Percentiles rank a stretch among this genome's conserved stretches.
Evolutionary conservation across 2,329 filamentous ascomycete species (phyloP).

Genomic region (Trichoderma sp.): DNA sequence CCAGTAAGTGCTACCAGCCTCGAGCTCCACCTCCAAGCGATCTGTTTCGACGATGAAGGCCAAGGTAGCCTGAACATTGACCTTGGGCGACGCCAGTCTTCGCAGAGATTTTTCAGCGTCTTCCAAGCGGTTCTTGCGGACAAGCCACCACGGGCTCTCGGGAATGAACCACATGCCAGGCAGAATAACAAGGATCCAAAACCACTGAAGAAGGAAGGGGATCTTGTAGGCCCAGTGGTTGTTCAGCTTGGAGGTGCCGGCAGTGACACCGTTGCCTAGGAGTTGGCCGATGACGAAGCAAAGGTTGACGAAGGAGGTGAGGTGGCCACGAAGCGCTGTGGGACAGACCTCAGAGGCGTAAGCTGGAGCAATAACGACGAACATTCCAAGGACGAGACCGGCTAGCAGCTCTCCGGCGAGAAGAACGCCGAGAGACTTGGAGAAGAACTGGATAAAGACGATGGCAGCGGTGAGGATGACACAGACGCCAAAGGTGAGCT

Average conservation of each 20-base stretch:
- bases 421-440: slow-evolving; percentile 37
- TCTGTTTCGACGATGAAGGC: slow-evolving; percentile 66
- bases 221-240: slow-evolving; percentile 59
- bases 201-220: slow-evolving; percentile 24
- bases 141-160: slow-evolving; percentile 9
- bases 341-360: slow-evolving; percentile 46
- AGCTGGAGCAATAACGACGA: slow-evolving; percentile 40
- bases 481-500: slow-evolving; percentile 53
- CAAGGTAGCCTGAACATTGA: slow-evolving; percentile 34
- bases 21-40: slow-evolving; percentile 41
- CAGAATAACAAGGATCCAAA: neutral
- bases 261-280: slow-evolving; percentile 24
- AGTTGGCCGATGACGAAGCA: slow-evolving; percentile 43
- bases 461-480: slow-evolving; percentile 32
- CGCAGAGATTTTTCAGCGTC: slow-evolving; percentile 29
- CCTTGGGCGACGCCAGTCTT: slow-evolving; percentile 43
- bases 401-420: slow-evolving; percentile 46
- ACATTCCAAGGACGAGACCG: slow-evolving; percentile 42
- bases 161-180: neutral
- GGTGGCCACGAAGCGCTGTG: slow-evolving; percentile 38
- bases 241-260: slow-evolving; percentile 18
- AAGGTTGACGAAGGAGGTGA: slow-evolving; percentile 43
- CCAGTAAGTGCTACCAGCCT: slow-evolving; percentile 38
- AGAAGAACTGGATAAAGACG: slow-evolving; percentile 35
- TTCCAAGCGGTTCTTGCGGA: slow-evolving; percentile 23